Base-by-base conservation (phyloP, 2,329 filamentous ascomycete genomes). In the Aureobasidium melanogenum region DNA sequence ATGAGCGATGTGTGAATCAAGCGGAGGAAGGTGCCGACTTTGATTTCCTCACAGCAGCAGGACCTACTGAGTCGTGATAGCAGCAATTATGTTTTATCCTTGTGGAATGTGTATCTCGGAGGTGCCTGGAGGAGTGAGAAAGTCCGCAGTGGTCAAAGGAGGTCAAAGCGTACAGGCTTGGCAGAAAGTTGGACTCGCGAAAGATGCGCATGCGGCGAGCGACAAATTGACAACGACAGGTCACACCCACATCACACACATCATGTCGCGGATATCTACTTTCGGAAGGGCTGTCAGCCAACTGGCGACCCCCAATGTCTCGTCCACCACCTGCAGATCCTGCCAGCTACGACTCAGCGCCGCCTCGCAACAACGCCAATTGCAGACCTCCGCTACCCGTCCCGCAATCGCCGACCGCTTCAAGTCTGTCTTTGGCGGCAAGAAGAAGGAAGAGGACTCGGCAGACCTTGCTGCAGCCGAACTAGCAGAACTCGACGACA, bases 1-100 rank as follows among this genome's bases (percentile, higher is more conserved):
- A 85, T 67, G 78, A 84, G 76, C 73, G 82, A 6, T 76, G 75
- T 17, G 84, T 86, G 0, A 85, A 83, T 19, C 82, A 85, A 69
- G 84, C 84, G 0, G 77, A 86, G 64, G 66, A 77, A 1, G 84
- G 84, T 0, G 82, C 78, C 0, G 83, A 87, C 68, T 86, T 87
- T 71, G 82, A 83, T 63, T 86, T 87, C 62, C 69, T 87, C 59
- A 84, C 68, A 9, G 69, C 69, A 19, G 34, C 36, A 41, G 57
- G 57, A n/a, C 57, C 57, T 28, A 30, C n/a, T 2, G 48, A 59
- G 55, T n/a, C 6, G 28, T 14, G 19, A 22, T 19, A 8, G 7
- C 14, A 3, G 8, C 28, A 22, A 14, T 17, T n/a, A 7, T 10
- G 17, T n/a, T 30, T 7, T 26, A 17, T 28, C 2, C 17, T 32